phyloP scores from a whole-genome alignment of 2,329 filamentous ascomycete genomes.

The Fusarium sp. region DNA sequence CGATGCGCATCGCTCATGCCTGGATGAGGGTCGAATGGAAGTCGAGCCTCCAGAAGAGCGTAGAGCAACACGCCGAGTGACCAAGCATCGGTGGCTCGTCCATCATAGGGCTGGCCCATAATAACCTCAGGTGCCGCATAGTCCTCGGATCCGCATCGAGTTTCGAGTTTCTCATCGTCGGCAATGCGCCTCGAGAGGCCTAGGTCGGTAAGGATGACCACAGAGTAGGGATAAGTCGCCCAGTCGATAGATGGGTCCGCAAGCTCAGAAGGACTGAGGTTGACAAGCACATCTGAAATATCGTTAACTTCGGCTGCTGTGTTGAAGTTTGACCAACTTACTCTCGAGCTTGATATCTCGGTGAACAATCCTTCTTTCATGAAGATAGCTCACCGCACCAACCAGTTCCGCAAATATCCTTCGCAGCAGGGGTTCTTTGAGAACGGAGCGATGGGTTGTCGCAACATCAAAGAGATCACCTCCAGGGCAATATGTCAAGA shows the following conservation, averaged over 20 bases:
- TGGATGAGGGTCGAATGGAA: slow-evolving; percentile 93
- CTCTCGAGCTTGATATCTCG: slow-evolving; percentile 97
- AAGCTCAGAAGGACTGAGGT: slow-evolving; percentile 79
- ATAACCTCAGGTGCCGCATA: slow-evolving; percentile 97
- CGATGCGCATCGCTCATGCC: slow-evolving; percentile 82
- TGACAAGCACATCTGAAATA: slow-evolving; percentile 86
- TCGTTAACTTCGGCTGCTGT: slow-evolving; percentile 14
- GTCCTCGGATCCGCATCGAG: slow-evolving; percentile 95
- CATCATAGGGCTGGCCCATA: slow-evolving; percentile 95
- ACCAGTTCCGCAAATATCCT: slow-evolving; percentile 93
- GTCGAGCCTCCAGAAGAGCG: slow-evolving; percentile 89
- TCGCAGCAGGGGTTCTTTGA: slow-evolving; percentile 79
- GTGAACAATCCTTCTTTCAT: slow-evolving; percentile 89
- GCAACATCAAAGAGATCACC: slow-evolving; percentile 96
- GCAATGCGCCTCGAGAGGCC: slow-evolving; percentile 90
- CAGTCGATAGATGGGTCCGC: slow-evolving; percentile 76
- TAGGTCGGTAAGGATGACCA: slow-evolving; percentile 91
- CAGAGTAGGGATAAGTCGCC: slow-evolving; percentile 81
- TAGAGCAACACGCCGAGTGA: slow-evolving; percentile 94
- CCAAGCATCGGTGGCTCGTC: slow-evolving; percentile 93
- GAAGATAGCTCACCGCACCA: slow-evolving; percentile 87
- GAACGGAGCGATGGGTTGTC: slow-evolving; percentile 76
- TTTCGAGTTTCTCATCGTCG: slow-evolving; percentile 90
- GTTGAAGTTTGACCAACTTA: slow-evolving; percentile 62
- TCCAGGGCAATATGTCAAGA: slow-evolving; percentile 92